A percentile compares a stretch with the other conserved stretches of the same genome.
These are phyloP conservation scores for Boletus subparvulus DNA, from an alignment of 768 basidiomycete species.

Conservation along the genomic window DNA sequence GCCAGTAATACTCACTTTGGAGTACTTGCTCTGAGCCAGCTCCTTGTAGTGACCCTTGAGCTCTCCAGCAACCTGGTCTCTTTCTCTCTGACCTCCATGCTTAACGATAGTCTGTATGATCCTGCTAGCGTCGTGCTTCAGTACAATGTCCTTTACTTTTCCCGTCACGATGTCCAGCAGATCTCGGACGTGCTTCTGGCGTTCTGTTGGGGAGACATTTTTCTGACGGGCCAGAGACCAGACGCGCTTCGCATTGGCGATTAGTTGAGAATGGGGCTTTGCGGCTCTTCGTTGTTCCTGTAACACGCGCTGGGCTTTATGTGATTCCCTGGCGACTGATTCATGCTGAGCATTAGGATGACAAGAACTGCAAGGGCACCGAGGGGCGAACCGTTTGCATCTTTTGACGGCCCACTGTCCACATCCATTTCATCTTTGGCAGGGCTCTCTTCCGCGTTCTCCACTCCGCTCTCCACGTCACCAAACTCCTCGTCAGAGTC, in stretches of 20 bases:
- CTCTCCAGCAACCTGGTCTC: conserved; percentile 80
- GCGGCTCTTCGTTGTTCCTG: conserved; percentile 70
- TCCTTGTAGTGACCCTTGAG: conserved; percentile 77
- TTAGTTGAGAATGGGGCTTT: conserved; percentile 72
- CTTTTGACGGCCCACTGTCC: conserved; percentile 38
- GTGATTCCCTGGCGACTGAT: conserved; percentile 64
- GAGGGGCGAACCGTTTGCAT: conserved; percentile 56
- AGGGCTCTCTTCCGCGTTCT: conserved; percentile 16
- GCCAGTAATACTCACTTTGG: conserved; percentile 56
- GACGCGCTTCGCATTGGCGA: conserved; percentile 68
- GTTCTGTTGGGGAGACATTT: conserved; percentile 64
- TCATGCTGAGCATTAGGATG: conserved; percentile 4
- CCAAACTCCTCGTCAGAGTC: conserved; percentile 38
- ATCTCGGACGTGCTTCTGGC: conserved; percentile 69
- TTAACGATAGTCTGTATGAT: conserved; percentile 83
- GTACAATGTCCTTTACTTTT: conserved; percentile 79
- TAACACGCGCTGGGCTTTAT: conserved; percentile 66
- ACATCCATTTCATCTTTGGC: conserved; percentile 35
- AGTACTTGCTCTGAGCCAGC: conserved; percentile 85
- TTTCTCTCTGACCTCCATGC: conserved; percentile 69
- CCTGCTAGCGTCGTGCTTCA: conserved; percentile 90
- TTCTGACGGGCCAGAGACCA: conserved; percentile 79
- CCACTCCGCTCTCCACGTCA: conserved; percentile 33
- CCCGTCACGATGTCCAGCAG: conserved; percentile 79
- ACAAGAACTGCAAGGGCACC: background rate